Percentiles rank a stretch among this genome's conserved stretches.
These are phyloP conservation scores for Grosmannia serpens DNA, from an alignment of 2,329 filamentous ascomycete genomes.

Conservation along the genomic window DNA sequence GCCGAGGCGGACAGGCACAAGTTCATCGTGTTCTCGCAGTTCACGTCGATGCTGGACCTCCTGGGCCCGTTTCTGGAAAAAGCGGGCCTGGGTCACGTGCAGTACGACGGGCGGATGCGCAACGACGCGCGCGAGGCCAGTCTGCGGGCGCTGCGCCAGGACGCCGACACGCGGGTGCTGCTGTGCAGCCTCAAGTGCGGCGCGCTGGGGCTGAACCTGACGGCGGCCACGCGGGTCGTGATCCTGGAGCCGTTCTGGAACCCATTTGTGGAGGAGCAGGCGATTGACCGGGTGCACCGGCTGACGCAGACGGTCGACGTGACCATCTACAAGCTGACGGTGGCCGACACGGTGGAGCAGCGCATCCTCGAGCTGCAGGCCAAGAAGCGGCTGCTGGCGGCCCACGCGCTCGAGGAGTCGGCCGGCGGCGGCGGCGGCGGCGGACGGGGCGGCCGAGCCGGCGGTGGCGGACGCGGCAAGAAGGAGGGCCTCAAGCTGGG, in stretches of 20 bases:
- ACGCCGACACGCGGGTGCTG: conserved; percentile 65
- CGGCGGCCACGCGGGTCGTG: conserved; percentile 82
- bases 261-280: conserved; percentile 96
- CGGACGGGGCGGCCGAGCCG: background rate
- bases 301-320: conserved; percentile 94
- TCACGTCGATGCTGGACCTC: conserved; percentile 95
- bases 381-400: conserved; percentile 84
- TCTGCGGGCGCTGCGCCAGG: conserved; percentile 62
- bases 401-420: conserved; percentile 77
- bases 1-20: conserved; percentile 76
- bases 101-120: conserved; percentile 91
- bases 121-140: conserved; percentile 88
- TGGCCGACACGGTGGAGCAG: conserved; percentile 79
- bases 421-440: conserved; percentile 25
- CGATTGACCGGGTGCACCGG: conserved; percentile 96
- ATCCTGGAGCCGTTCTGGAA: conserved; percentile 99
- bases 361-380: conserved; percentile 91
- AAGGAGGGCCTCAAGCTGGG: conserved; percentile 60
- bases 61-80: conserved; percentile 80
- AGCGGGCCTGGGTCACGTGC: conserved; percentile 65
- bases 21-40: conserved; percentile 97
- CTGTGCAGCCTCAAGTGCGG: conserved; percentile 93
- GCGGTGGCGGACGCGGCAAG: conserved; percentile 36
- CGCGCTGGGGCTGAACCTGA: conserved; percentile 84
- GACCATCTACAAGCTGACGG: conserved; percentile 86